A percentile compares a stretch with the other conserved stretches of the same genome.
Evolutionary conservation across 257 asterid species (phyloP).

Genomic region (Solanum sejunctum): DNA sequence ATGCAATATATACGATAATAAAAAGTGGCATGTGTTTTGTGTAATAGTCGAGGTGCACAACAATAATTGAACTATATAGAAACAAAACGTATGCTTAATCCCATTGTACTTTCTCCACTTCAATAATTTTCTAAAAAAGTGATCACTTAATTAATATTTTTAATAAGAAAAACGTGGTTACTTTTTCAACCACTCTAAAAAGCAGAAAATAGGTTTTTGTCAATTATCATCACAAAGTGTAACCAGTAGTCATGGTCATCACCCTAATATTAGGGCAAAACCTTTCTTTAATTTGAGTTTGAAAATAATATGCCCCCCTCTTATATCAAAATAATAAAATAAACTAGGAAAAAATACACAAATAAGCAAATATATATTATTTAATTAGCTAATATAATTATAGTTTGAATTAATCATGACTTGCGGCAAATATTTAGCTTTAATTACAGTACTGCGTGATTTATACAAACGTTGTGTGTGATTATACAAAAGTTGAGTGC

Average conservation of each 20-base stretch:
- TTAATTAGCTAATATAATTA: no score
- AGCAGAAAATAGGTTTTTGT: not conserved
- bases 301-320: not conserved
- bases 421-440: no score
- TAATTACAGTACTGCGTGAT: no score
- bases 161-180: not conserved
- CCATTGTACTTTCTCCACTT: not conserved
- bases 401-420: no score
- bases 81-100: no score
- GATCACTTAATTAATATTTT: not conserved
- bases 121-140: not conserved
- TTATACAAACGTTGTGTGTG: no score
- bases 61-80: no score
- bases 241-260: not conserved
- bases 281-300: not conserved
- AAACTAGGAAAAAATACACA: not conserved
- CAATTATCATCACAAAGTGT: not conserved
- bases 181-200: not conserved
- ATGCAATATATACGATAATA: not conserved
- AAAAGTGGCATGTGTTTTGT: not conserved
- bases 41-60: not conserved
- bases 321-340: rapidly evolving
- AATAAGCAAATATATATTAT: no score
- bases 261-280: not conserved
- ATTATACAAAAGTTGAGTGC: no score